phyloP scores from a whole-genome alignment of 495 filamentous ascomycete species.

The Thozetella sp. region DNA sequence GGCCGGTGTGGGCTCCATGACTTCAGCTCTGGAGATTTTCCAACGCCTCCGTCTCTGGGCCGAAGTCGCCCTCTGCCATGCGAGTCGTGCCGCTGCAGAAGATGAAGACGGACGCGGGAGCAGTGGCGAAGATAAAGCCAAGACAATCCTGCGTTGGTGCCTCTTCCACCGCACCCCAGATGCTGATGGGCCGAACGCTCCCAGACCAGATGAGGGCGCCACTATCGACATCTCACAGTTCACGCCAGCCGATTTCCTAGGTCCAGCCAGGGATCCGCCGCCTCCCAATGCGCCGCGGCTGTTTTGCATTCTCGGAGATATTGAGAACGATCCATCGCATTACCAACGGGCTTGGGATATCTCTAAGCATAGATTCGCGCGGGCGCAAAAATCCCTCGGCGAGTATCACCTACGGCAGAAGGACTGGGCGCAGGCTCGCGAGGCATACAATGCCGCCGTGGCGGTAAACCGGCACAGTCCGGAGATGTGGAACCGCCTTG shows the following conservation, averaged over 20 bases:
- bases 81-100: slow-evolving; percentile 58
- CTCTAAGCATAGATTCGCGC: slow-evolving; percentile 75
- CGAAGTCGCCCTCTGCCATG: slow-evolving; percentile 88
- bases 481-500: slow-evolving; percentile 84
- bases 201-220: slow-evolving; percentile 52
- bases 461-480: slow-evolving; percentile 79
- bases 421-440: slow-evolving; percentile 68
- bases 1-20: slow-evolving; percentile 82
- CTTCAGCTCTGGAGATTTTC: slow-evolving; percentile 94
- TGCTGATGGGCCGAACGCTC: slow-evolving; percentile 22
- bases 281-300: slow-evolving; percentile 84
- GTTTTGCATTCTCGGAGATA: slow-evolving; percentile 92
- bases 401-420: slow-evolving; percentile 68
- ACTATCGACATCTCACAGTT: slow-evolving; percentile 49
- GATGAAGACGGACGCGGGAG: slow-evolving; percentile 57
- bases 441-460: slow-evolving; percentile 76
- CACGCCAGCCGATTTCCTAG: slow-evolving; percentile 52
- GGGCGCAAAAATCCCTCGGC: slow-evolving; percentile 86
- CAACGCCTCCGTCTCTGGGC: slow-evolving; percentile 94
- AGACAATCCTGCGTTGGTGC: slow-evolving; percentile 70
- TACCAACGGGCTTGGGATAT: slow-evolving; percentile 91
- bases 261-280: slow-evolving; percentile 65
- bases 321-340: slow-evolving; percentile 70
- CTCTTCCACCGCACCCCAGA: slow-evolving; percentile 63
- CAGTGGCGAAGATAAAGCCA: slow-evolving; percentile 75